phyloP scores from a whole-genome alignment of 1,284 basidiomycete genomes.

The Boletellus deceptivus region DNA sequence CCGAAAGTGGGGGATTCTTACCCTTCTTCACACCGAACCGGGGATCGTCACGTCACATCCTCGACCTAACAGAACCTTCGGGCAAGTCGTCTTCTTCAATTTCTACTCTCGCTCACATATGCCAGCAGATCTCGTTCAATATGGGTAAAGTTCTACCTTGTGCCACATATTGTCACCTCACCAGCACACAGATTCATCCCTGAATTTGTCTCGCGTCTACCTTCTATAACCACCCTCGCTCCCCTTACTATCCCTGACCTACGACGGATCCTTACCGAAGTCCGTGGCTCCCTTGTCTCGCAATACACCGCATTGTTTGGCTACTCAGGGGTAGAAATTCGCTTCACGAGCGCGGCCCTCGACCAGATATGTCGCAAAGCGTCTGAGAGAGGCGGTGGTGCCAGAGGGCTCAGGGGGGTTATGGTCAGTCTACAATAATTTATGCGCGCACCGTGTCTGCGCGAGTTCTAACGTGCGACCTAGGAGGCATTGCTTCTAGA shows the following conservation, averaged over 20 bases:
- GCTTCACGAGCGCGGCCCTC: slow-evolving; percentile 73
- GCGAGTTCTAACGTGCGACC: slow-evolving; percentile 6
- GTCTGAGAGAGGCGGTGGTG: slow-evolving; percentile 80
- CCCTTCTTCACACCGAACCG: slow-evolving; percentile 77
- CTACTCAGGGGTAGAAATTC: slow-evolving; percentile 78
- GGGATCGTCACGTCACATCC: slow-evolving; percentile 44
- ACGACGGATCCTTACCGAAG: slow-evolving; percentile 87
- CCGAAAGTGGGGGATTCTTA: slow-evolving; percentile 33
- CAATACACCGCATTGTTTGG: slow-evolving; percentile 86
- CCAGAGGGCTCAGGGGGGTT: slow-evolving; percentile 83
- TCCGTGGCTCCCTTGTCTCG: slow-evolving; percentile 85
- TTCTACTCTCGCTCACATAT: slow-evolving; percentile 2
- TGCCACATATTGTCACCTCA: slow-evolving; percentile 9
- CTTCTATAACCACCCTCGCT: slow-evolving; percentile 80
- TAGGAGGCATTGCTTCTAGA: slow-evolving; percentile 80
- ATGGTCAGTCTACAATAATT: slow-evolving; percentile 54
- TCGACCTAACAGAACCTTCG: slow-evolving; percentile 67
- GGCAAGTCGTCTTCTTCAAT: slow-evolving; percentile 39
- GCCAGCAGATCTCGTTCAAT: slow-evolving; percentile 73
- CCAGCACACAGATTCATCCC: slow-evolving; percentile 72
- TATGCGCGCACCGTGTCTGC: background rate
- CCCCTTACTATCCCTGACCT: slow-evolving; percentile 76
- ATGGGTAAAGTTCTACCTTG: slow-evolving; percentile 53
- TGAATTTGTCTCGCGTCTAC: slow-evolving; percentile 90
- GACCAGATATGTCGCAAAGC: slow-evolving; percentile 80